Base-by-base conservation (phyloP, 2,329 filamentous ascomycete species). In the Plenodomus lindquistii region DNA sequence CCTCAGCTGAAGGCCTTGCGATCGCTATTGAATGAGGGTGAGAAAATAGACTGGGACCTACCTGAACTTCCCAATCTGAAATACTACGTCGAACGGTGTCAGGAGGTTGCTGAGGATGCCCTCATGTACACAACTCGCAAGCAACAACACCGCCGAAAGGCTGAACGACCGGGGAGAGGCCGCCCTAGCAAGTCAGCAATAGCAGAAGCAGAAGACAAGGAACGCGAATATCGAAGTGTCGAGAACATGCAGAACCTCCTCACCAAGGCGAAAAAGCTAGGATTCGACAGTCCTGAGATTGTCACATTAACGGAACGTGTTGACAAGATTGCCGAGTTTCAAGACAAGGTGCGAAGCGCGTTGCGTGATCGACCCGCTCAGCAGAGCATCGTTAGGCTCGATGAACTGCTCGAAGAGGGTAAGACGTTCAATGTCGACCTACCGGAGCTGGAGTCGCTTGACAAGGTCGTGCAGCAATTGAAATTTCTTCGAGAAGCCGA, bases 61-160 rank as follows among this genome's bases (percentile, higher is more conserved):
- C 85, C 86, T 57, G 92, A 91, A 54, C 81, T 99, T 55, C 82
- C 88, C 62, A 84, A 89, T 62, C 81, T 99, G 61, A 88, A 86
- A 74, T 84, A 87, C 59, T 99, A 96, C 76, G 94, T 99, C 71
- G 91, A 96, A 62, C 87, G 90, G 65, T 97, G 94, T 78, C 95
- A 96, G 73, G 91, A 96, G 69, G 97, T 95, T 89, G 91, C 97
- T 55, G 94, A 97, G 65, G 93, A 97, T 75, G 94, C 94, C 57
- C 94, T 90, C 65, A 92, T 89, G 69, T 99, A 95, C 77, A 96
- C 92, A 66, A 92, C 94, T 50, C 89, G 94, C 62, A 99, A 99
- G 77, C 93, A 97, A 76, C 93, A 97, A 74, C 96, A 95, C 67
- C 88, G 94, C 55, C 90, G 93, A 53, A 97, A 97, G 75, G 96